These are phyloP conservation scores for Xylaria polymorpha DNA, from an alignment of 2,329 filamentous ascomycete genomes.

Conservation along the genomic window DNA sequence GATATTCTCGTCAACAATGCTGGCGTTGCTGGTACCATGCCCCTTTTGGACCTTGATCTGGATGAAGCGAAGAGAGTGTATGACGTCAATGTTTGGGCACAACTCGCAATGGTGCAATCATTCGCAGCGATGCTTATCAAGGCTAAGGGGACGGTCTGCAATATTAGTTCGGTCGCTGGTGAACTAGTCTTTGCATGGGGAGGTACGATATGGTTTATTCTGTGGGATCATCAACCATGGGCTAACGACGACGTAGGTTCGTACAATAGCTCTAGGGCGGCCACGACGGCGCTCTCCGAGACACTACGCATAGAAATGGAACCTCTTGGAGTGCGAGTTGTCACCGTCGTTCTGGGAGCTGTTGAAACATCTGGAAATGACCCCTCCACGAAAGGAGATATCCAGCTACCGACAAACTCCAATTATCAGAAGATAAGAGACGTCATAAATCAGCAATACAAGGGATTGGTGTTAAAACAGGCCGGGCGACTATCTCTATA, in stretches of 20 bases:
- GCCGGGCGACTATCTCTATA: too few relatives aligned
- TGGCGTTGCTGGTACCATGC: slow-evolving; percentile 15
- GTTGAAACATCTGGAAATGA: slow-evolving; percentile 8
- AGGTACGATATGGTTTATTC: background rate
- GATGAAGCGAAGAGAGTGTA: slow-evolving; percentile 23
- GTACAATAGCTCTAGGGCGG: slow-evolving; percentile 14
- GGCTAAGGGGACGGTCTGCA: slow-evolving; percentile 1
- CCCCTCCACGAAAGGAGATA: background rate
- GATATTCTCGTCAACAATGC: slow-evolving; percentile 37
- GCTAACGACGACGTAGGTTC: slow-evolving; percentile 1
- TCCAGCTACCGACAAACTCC: slow-evolving; percentile 14
- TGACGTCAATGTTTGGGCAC: slow-evolving; percentile 30
- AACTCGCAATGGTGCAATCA: slow-evolving; percentile 19
- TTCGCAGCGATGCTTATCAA: slow-evolving; percentile 25
- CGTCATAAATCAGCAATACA: slow-evolving; percentile 8
- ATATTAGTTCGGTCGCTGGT: slow-evolving; percentile 18
- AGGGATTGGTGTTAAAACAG: slow-evolving; percentile 11
- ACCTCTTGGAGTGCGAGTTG: slow-evolving; percentile 20
- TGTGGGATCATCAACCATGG: too few relatives aligned
- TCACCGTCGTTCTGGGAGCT: background rate
- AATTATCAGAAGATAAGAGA: slow-evolving; percentile 23
- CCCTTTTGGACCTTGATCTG: slow-evolving; percentile 28
- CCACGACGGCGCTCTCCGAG: slow-evolving; percentile 10
- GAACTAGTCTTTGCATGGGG: background rate
- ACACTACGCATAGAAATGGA: slow-evolving; percentile 14